phyloP scores from a whole-genome alignment of 371 early-diverging fungal species.

The Mucor sp. region DNA sequence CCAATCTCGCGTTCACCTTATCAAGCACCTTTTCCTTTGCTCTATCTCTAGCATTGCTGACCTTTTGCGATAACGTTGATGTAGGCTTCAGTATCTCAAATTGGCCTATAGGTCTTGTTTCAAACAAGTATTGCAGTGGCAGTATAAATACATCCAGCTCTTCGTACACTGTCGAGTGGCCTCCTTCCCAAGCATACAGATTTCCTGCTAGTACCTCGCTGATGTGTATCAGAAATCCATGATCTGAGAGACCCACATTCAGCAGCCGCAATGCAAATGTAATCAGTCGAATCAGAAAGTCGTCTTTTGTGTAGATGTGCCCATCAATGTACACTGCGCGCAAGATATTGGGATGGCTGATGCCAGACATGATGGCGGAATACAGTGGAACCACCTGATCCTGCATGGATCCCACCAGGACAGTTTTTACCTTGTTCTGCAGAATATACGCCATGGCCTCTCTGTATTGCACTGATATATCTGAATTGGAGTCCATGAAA shows the following conservation, averaged over 20 bases:
- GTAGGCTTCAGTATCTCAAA: slow-evolving; percentile 5
- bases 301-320: slow-evolving; percentile 66
- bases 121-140: slow-evolving; percentile 42
- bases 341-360: slow-evolving; percentile 83
- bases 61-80: background rate
- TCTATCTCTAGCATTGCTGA: background rate
- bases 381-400: slow-evolving; percentile 96
- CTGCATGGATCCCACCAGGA: slow-evolving; percentile 77
- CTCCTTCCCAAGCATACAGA: slow-evolving; percentile 79
- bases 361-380: slow-evolving; percentile 84
- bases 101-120: slow-evolving; percentile 30
- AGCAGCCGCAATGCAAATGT: slow-evolving; percentile 81
- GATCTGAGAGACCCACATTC: slow-evolving; percentile 83
- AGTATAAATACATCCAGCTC: slow-evolving; percentile 83
- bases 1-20: slow-evolving; percentile 27
- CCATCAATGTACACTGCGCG: slow-evolving; percentile 89
- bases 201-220: slow-evolving; percentile 86
- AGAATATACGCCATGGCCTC: slow-evolving; percentile 71
- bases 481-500: slow-evolving; percentile 77
- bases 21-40: slow-evolving; percentile 2
- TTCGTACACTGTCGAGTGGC: slow-evolving; percentile 92
- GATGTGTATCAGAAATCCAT: slow-evolving; percentile 81
- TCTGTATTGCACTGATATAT: slow-evolving; percentile 65
- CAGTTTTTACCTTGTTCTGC: slow-evolving; percentile 66
- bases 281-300: slow-evolving; percentile 85